Conservation (phyloP, 164 flowering plant genomes). For the Saururus chinensis region DNA sequence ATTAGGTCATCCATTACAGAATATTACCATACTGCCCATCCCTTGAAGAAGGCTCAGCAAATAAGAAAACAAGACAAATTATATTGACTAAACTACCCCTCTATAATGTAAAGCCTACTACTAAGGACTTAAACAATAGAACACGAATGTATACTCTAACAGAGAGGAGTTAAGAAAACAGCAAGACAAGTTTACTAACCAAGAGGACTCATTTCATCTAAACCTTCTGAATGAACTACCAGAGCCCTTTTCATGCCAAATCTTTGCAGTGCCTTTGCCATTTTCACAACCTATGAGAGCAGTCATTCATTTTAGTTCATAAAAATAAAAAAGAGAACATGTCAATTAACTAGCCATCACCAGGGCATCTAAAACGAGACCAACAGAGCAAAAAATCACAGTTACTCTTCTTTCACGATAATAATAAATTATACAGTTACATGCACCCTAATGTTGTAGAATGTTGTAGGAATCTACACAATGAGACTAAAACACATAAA, state of each 20-base stretch:
- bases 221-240: slow-evolving; percentile 87
- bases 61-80: background rate
- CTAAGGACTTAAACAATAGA: too few species aligned
- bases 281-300: slow-evolving; percentile 54
- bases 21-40: too few species aligned
- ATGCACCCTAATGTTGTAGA: too few species aligned
- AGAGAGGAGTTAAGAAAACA: background rate
- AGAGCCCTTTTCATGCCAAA: slow-evolving; percentile 88
- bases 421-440: too few species aligned
- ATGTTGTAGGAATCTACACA: too few species aligned
- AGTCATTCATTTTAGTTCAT: background rate
- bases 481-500: too few species aligned
- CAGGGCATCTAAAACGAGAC: background rate
- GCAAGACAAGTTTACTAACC: slow-evolving; percentile 27
- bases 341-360: too few species aligned
- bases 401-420: too few species aligned
- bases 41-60: background rate
- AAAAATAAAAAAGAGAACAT: background rate
- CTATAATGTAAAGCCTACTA: too few species aligned
- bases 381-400: background rate
- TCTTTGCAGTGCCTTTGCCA: slow-evolving; percentile 82
- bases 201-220: slow-evolving; percentile 93
- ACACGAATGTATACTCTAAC: too few species aligned
- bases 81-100: too few species aligned
- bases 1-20: too few species aligned